Conservation (phyloP, 2,329 filamentous ascomycete genomes). For the Claviceps pazoutovae region DNA sequence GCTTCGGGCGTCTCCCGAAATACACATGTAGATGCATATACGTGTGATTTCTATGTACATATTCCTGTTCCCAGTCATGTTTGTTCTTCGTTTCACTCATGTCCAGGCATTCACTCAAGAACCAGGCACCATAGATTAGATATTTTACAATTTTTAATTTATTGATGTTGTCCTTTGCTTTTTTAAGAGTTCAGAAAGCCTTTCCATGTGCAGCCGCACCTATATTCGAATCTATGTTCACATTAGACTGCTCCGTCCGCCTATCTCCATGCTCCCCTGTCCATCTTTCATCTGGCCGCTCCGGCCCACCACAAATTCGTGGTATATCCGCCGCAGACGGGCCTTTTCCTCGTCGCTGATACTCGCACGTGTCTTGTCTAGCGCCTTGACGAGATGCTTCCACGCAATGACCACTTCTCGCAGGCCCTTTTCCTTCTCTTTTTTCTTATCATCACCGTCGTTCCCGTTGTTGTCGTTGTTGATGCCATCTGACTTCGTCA, state of each 20-base stretch:
- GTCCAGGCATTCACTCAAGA: too few relatives aligned
- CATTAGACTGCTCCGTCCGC: constrained; percentile 88
- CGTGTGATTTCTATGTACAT: too few relatives aligned
- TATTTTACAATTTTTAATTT: not conserved
- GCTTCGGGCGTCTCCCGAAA: not conserved
- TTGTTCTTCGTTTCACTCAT: too few relatives aligned
- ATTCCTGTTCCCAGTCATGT: too few relatives aligned
- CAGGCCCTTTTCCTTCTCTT: constrained; percentile 17
- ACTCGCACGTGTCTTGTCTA: constrained; percentile 65
- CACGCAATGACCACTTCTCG: constrained; percentile 71
- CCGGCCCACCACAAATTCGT: constrained; percentile 81
- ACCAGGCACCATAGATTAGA: not conserved
- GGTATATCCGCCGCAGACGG: constrained; percentile 68
- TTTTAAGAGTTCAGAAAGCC: not conserved
- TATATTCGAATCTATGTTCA: constrained; percentile 21
- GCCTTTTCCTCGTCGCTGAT: constrained; percentile 67
- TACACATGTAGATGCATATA: not conserved
- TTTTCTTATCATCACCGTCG: constrained; percentile 13
- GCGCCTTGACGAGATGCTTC: constrained; percentile 66
- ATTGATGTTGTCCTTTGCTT: not conserved
- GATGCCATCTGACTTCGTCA: constrained; percentile 14
- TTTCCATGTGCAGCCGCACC: too few relatives aligned
- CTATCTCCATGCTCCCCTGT: constrained; percentile 82
- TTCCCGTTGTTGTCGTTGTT: not conserved
- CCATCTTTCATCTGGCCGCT: constrained; percentile 94